A percentile compares a stretch with the other conserved stretches of the same genome.
Evolutionary conservation across 345 rosid genomes (phyloP).

Genomic region (Kernera saxatilis): DNA sequence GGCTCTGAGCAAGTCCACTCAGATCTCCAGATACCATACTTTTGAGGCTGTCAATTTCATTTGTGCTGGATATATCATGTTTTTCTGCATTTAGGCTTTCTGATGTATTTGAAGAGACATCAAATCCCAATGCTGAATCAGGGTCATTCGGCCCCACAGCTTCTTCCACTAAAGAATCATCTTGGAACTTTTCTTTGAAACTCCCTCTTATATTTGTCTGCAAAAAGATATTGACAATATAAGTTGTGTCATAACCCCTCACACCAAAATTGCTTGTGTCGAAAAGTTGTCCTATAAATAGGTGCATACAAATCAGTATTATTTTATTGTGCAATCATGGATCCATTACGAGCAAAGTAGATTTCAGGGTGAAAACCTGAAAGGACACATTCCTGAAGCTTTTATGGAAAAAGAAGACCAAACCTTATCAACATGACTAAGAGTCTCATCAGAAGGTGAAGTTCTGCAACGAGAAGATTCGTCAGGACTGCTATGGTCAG

Average conservation of each 20-base stretch:
- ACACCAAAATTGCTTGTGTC: background rate
- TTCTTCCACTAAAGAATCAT: slow-evolving; percentile 42
- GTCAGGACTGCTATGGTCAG: slow-evolving; percentile 54
- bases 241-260: background rate
- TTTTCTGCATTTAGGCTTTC: slow-evolving; percentile 78
- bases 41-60: slow-evolving; percentile 74
- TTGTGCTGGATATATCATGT: slow-evolving; percentile 65
- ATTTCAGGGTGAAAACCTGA: background rate
- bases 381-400: slow-evolving; percentile 8
- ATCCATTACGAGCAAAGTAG: background rate
- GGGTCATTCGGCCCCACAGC: slow-evolving; percentile 41
- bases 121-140: slow-evolving; percentile 68
- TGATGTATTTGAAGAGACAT: slow-evolving; percentile 87
- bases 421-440: slow-evolving; percentile 60
- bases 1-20: slow-evolving; percentile 58
- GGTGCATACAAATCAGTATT: background rate
- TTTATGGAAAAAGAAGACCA: slow-evolving; percentile 16
- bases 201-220: slow-evolving; percentile 61
- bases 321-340: background rate
- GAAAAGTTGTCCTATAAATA: background rate
- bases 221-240: slow-evolving; percentile 14
- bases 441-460: slow-evolving; percentile 47
- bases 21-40: slow-evolving; percentile 71
- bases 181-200: slow-evolving; percentile 53
- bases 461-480: slow-evolving; percentile 51